phyloP scores from a whole-genome alignment of 2,329 filamentous ascomycete species.

The Pezicula carpinea region DNA sequence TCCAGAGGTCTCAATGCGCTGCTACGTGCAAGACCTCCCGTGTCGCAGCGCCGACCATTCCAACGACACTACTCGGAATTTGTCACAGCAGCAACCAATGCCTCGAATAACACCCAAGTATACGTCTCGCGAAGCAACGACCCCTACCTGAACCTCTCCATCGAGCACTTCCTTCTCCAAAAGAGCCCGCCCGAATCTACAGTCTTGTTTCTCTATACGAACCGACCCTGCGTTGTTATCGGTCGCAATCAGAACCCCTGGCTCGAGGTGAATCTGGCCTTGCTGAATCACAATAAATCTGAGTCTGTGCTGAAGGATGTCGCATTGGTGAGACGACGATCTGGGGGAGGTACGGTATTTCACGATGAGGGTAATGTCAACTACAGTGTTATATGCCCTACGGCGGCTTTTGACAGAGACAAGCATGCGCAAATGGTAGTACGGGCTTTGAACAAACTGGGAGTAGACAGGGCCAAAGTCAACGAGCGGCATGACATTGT shows the following conservation, averaged over 20 bases:
- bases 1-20: slow-evolving; percentile 19
- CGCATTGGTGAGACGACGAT: slow-evolving; percentile 73
- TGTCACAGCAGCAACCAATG: slow-evolving; percentile 23
- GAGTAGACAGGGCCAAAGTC: slow-evolving; percentile 59
- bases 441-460: slow-evolving; percentile 64
- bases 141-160: slow-evolving; percentile 86
- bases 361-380: slow-evolving; percentile 93
- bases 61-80: slow-evolving; percentile 14
- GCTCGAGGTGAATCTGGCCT: slow-evolving; percentile 76
- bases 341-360: slow-evolving; percentile 89
- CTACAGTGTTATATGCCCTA: slow-evolving; percentile 85
- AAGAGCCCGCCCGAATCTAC: slow-evolving; percentile 66
- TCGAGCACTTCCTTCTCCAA: slow-evolving; percentile 86
- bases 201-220: slow-evolving; percentile 83
- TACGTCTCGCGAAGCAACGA: slow-evolving; percentile 66
- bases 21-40: slow-evolving; percentile 5
- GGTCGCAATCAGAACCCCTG: slow-evolving; percentile 98
- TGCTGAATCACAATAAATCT: slow-evolving; percentile 37
- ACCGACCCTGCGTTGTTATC: slow-evolving; percentile 82
- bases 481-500: slow-evolving; percentile 95
- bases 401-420: slow-evolving; percentile 72
- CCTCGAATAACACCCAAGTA: slow-evolving; percentile 54
- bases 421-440: slow-evolving; percentile 92
- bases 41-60: not conserved
- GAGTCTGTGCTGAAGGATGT: slow-evolving; percentile 25